Evolutionary conservation across 768 basidiomycete genomes (phyloP).

Genomic region (Tulasnella sp.): DNA sequence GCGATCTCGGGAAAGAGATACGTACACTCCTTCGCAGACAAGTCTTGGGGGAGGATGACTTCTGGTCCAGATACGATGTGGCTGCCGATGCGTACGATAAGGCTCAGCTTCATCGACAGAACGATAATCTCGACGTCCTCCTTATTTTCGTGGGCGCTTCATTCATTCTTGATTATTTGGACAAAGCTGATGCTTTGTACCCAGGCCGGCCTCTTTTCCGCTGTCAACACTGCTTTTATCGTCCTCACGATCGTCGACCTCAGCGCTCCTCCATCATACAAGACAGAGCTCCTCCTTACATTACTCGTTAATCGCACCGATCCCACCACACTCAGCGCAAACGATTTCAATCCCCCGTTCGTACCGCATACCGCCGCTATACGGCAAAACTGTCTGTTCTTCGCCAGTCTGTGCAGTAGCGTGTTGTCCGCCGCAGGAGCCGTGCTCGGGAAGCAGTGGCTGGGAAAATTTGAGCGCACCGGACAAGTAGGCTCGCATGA

Average conservation of each 20-base stretch:
- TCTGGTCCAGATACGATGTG: constrained; percentile 5
- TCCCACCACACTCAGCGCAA: background rate
- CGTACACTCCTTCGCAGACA: too few relatives aligned
- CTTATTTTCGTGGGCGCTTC: constrained; percentile 11
- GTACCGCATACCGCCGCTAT: background rate
- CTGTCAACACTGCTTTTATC: constrained; percentile 4
- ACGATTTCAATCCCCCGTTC: background rate
- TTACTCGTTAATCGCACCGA: background rate
- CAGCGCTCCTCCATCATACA: background rate
- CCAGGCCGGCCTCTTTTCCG: constrained; percentile 5
- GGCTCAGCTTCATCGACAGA: background rate
- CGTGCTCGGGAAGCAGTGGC: constrained; percentile 6
- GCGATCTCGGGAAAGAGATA: too few relatives aligned
- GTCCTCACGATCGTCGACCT: background rate
- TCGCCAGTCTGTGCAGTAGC: constrained; percentile 1
- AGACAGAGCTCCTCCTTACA: background rate
- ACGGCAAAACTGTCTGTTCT: background rate
- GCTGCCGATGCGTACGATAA: background rate
- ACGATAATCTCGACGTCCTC: constrained; percentile 8
- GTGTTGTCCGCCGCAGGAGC: background rate
- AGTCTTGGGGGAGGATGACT: background rate
- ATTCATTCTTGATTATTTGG: background rate
- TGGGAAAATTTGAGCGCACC: background rate
- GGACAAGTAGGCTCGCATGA: background rate
- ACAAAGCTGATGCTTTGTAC: background rate